Conservation (phyloP, 2,329 filamentous ascomycete genomes). For the Curvularia sp. region DNA sequence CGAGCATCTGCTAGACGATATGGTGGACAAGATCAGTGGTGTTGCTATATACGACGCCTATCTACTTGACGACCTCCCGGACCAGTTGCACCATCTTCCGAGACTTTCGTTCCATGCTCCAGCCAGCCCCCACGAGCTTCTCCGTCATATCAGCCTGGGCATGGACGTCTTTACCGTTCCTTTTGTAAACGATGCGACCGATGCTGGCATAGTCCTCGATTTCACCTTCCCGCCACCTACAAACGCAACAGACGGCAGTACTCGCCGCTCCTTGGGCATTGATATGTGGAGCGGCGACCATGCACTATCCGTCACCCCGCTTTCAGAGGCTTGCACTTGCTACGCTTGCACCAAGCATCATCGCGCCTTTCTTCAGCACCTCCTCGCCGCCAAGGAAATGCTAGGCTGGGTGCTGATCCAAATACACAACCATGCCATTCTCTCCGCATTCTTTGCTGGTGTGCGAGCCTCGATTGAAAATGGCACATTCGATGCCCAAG, state of each 20-base stretch:
- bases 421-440: constrained; percentile 82
- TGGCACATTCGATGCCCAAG: constrained; percentile 63
- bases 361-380: constrained; percentile 84
- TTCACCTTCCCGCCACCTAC: constrained; percentile 72
- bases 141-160: constrained; percentile 77
- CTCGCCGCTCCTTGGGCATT: constrained; percentile 64
- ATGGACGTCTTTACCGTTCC: constrained; percentile 81
- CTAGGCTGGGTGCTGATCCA: constrained; percentile 92
- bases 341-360: constrained; percentile 86
- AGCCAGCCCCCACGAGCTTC: constrained; percentile 74
- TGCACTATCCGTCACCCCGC: constrained; percentile 67
- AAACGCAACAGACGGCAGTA: constrained; percentile 18
- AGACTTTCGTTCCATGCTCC: constrained; percentile 77
- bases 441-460: constrained; percentile 75
- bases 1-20: constrained; percentile 71
- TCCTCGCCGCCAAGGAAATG: constrained; percentile 93
- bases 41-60: constrained; percentile 81
- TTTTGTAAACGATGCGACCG: constrained; percentile 76
- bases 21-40: constrained; percentile 61
- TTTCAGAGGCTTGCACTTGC: constrained; percentile 72
- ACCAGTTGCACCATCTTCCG: constrained; percentile 68
- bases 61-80: constrained; percentile 71
- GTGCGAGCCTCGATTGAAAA: constrained; percentile 70
- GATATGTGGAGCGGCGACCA: constrained; percentile 76
- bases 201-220: constrained; percentile 82